A percentile compares a stretch with the other conserved stretches of the same genome.
phyloP scores from a whole-genome alignment of 2,329 filamentous ascomycete genomes.

The Macrophomina phaseolina region DNA sequence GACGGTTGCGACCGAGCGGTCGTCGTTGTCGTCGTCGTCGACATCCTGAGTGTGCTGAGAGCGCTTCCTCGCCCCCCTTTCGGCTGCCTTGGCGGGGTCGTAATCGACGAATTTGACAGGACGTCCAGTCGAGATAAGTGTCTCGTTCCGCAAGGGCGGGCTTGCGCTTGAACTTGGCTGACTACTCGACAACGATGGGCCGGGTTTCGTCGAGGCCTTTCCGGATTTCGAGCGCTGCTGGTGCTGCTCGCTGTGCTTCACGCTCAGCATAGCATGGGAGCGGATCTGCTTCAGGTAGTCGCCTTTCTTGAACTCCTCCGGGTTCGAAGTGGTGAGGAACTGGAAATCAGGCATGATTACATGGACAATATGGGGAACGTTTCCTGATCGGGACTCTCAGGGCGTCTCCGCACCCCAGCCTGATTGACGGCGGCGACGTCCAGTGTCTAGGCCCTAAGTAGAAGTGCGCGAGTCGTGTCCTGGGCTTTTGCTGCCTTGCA shows the following conservation, averaged over 20 bases:
- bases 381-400: slow-evolving; percentile 15
- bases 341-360: slow-evolving; percentile 28
- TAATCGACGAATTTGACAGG: slow-evolving; percentile 24
- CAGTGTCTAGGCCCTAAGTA: background rate
- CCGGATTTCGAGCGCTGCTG: slow-evolving; percentile 16
- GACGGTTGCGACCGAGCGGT: slow-evolving; percentile 8
- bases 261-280: slow-evolving; percentile 28
- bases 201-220: background rate
- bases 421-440: slow-evolving; percentile 7
- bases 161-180: slow-evolving; percentile 3
- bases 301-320: slow-evolving; percentile 28
- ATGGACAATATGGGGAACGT: slow-evolving; percentile 8
- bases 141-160: background rate
- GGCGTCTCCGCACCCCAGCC: slow-evolving; percentile 9
- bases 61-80: slow-evolving; percentile 20
- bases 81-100: slow-evolving; percentile 15
- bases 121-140: background rate
- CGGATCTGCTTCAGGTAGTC: slow-evolving; percentile 27
- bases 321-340: slow-evolving; percentile 27
- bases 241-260: slow-evolving; percentile 25
- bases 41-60: background rate
- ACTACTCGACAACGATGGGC: background rate
- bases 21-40: slow-evolving; percentile 8
- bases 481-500: background rate
- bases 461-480: background rate